Evolutionary conservation across 345 rosid genomes (phyloP), one percentile per base, ranked within the genome.

Genomic region (Barbarea vulgaris): DNA sequence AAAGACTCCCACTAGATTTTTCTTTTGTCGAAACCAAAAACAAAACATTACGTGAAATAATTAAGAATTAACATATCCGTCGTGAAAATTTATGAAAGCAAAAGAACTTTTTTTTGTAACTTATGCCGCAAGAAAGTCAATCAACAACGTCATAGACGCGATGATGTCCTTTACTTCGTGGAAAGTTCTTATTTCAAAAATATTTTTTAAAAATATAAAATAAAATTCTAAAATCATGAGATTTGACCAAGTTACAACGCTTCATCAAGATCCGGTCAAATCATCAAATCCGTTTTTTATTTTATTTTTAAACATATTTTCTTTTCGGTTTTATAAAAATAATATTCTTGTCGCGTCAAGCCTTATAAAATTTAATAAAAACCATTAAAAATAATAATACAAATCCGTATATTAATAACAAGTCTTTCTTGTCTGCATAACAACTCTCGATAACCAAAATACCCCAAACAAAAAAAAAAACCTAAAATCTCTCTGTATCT

Each of bases 121-220:
- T 68, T 76, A 11, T 60, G 22, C 74, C 12, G 30, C 74, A 68
- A 73, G 74, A 7, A 76, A 61, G 79, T 76, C 75, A 69, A 39
- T 3, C 57, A 76, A 61, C 56, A 34, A 55, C 19, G 46, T 42
- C 50, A 65, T 56, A 46, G 59, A 75, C 31, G 68, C 63, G 33
- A 57, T 58, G 22, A 52, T 51, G 57, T 61, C 6, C 47, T 14
- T 42, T 46, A 1, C 0, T 77, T 70, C 80, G 5, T 54, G 19
- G 80, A 77, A 77, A 27, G 54, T 77, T 77, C 71, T 58, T 10
- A 59, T n/a, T n/a, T n/a, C n/a, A n/a, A n/a, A n/a, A n/a, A n/a
- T n/a, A n/a, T n/a, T n/a, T n/a, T n/a, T n/a, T n/a, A n/a, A n/a
- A n/a, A n/a, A n/a, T n/a, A n/a, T n/a, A n/a, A n/a, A 37, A 67